Conservation (phyloP, 768 basidiomycete species). For the Kondoa malvinella region DNA sequence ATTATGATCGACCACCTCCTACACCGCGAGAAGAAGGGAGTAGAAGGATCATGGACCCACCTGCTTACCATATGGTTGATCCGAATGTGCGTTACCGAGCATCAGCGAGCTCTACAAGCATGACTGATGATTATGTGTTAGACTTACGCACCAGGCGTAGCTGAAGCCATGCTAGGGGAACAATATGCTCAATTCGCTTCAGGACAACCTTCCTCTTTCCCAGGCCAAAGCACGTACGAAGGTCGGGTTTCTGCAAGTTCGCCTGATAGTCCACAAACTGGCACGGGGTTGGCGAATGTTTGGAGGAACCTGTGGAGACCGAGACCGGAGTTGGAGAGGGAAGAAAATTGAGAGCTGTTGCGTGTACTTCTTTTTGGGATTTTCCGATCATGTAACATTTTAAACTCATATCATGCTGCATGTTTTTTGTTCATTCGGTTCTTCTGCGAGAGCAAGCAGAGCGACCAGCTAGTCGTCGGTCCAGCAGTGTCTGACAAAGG, state of each 20-base stretch:
- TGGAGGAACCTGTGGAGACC: background rate
- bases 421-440: too few relatives aligned
- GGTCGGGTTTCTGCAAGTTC: background rate
- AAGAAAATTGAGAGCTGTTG: background rate
- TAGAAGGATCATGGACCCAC: constrained; percentile 11
- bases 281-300: background rate
- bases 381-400: too few relatives aligned
- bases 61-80: constrained; percentile 16
- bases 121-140: background rate
- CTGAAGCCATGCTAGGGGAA: constrained; percentile 19
- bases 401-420: too few relatives aligned
- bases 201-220: background rate
- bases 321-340: background rate
- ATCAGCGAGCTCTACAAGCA: background rate
- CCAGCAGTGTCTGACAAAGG: too few relatives aligned
- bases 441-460: too few relatives aligned
- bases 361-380: too few relatives aligned
- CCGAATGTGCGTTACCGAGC: constrained; percentile 7
- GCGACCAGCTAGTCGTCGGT: too few relatives aligned
- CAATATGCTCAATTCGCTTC: constrained; percentile 10
- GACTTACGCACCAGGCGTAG: constrained; percentile 17
- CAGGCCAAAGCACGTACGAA: background rate
- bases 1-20: constrained; percentile 8
- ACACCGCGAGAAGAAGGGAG: background rate
- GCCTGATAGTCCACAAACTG: background rate